Base-by-base conservation (phyloP, 257 asterid species). In the Gardenia jasminoides region DNA sequence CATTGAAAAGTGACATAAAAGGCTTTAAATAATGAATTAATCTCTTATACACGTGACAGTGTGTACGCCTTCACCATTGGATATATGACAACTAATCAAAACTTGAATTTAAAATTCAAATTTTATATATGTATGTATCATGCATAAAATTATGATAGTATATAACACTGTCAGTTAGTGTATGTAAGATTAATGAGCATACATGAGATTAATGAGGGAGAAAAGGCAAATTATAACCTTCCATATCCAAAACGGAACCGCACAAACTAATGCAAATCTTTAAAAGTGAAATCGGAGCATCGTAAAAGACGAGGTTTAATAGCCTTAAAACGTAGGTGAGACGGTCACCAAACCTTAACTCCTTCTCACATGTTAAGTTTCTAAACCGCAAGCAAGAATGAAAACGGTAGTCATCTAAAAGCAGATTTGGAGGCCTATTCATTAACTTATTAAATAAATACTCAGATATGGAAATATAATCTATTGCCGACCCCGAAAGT, bases 311-410 rank as follows among this genome's bases (percentile, higher is more conserved):
- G 44, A 72, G 26, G 19, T 73, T 73, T 48, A 76, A 76, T 44
- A 10, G 79, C 79, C 59, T 44, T 76, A 43, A 61, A 66, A 62
- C 72, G 43, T 76, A 11, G 79, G 79, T 76, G 66, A 43, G 79
- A 30, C 47, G 72, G 31, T 44, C 79, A 76, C 64, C 58, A 62
- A 31, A 76, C 30, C n/a, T 54, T 48, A 50, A 26, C 16, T 4
- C 44, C 33, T 33, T 7, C 46, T 48, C 44, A n/a, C 24, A 47
- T 28, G 39, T 62, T 28, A 15, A 0, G 46, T 31, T 31, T 66
- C 8, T 66, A 1, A 66, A 33, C 46, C 0, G 24, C 12, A 16
- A 31, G 17, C 24, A 13, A 11, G 17, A 62, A 62, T 30, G 9
- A 10, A 62, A 62, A 8, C 19, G 36, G 10, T n/a, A 36, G 2